phyloP scores from a whole-genome alignment of 176 grass and related monocot genomes.

The Aegilops longissima region DNA sequence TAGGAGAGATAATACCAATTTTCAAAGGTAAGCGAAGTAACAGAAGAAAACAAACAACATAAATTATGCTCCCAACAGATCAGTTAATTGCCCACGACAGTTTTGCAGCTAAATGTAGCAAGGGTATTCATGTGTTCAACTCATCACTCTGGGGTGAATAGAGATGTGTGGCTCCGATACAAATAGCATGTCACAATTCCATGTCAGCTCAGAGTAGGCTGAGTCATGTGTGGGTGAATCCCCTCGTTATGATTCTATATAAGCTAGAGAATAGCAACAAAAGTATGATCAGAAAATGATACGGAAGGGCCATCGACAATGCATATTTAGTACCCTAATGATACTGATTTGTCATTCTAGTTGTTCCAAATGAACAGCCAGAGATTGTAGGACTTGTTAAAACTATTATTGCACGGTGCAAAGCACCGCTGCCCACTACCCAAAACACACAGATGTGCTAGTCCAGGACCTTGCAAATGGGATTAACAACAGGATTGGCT shows the following conservation, averaged over 20 bases:
- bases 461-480: neutral
- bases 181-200: neutral
- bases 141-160: neutral
- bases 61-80: neutral
- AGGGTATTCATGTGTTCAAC: neutral
- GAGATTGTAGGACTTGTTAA: neutral
- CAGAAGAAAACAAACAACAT: neutral
- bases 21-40: neutral
- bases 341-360: neutral
- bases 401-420: neutral
- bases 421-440: neutral
- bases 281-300: neutral
- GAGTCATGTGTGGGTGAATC: neutral
- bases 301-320: neutral
- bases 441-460: neutral
- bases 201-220: neutral
- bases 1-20: neutral
- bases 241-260: neutral
- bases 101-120: neutral
- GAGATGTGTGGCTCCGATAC: neutral
- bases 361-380: neutral
- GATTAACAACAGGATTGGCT: neutral
- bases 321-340: neutral
- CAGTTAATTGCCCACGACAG: neutral
- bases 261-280: constrained; percentile 12